Evolutionary conservation across 441 rosid species (phyloP).

Genomic region (Erodium moschatum): DNA sequence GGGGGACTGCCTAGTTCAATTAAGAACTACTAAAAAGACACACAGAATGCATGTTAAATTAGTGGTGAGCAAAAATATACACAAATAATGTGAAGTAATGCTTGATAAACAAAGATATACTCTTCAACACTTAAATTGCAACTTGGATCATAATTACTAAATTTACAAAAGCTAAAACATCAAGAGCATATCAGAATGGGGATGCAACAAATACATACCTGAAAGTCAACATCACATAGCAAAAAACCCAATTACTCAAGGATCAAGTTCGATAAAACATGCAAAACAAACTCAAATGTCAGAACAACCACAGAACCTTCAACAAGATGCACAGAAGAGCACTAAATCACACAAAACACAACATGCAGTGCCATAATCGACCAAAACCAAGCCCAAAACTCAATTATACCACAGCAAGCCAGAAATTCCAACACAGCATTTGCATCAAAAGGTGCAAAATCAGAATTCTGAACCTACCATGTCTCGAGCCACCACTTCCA

Average conservation of each 20-base stretch:
- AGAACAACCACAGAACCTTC: background rate
- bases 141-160: background rate
- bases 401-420: background rate
- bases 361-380: background rate
- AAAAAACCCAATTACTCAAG: conserved; percentile 1
- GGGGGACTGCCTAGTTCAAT: background rate
- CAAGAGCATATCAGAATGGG: background rate
- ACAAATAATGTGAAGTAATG: background rate
- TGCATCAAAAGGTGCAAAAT: conserved; percentile 13
- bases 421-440: conserved; percentile 10
- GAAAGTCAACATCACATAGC: background rate
- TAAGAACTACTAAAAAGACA: background rate
- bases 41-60: background rate
- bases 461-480: conserved; percentile 17
- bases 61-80: background rate
- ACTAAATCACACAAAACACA: background rate
- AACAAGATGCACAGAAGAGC: background rate
- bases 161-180: background rate
- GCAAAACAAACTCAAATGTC: background rate
- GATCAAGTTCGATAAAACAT: background rate
- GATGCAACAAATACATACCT: background rate
- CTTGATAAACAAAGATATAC: background rate
- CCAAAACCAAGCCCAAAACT: background rate
- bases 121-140: background rate
- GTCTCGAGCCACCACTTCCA: conserved; percentile 7